A percentile compares a stretch with the other conserved stretches of the same genome.
These are phyloP conservation scores for Tetrapyrgos nigripes DNA, from an alignment of 1,284 basidiomycete species.

Conservation along the genomic window DNA sequence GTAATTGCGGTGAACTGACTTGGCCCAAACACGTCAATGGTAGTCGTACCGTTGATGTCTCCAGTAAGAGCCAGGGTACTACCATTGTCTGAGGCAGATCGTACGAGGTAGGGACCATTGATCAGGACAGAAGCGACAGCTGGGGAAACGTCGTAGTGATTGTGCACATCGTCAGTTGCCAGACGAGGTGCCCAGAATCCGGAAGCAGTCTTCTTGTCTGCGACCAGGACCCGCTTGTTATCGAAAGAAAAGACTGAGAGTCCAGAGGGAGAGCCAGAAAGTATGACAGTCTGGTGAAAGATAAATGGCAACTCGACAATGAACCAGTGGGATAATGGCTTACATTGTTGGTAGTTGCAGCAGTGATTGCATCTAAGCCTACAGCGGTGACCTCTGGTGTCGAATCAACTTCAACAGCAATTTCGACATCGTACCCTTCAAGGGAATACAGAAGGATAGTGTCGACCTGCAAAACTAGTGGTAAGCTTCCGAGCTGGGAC, in stretches of 20 bases:
- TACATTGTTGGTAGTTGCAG: constrained; percentile 20
- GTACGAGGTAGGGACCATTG: constrained; percentile 1
- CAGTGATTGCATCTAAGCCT: constrained; percentile 30
- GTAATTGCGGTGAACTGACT: constrained; percentile 38
- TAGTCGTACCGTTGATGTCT: constrained; percentile 49
- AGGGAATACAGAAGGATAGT: constrained; percentile 45
- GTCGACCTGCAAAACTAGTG: constrained; percentile 30
- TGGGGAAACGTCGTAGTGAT: constrained; percentile 37
- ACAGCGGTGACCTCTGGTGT: constrained; percentile 18
- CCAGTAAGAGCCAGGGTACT: constrained; percentile 42
- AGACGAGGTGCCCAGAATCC: constrained; percentile 46
- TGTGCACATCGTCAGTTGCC: constrained; percentile 23
- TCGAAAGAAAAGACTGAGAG: constrained; percentile 37
- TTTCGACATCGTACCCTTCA: constrained; percentile 41
- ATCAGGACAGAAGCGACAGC: constrained; percentile 35
- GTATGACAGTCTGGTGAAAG: constrained; percentile 27
- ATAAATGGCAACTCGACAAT: not conserved
- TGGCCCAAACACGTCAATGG: constrained; percentile 46
- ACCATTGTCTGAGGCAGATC: constrained; percentile 39
- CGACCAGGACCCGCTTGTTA: constrained; percentile 39
- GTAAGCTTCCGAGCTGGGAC: not conserved
- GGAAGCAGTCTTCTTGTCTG: constrained; percentile 49
- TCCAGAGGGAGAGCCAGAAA: constrained; percentile 43
- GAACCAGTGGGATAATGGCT: not conserved
- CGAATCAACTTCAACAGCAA: constrained; percentile 28